Percentiles rank a stretch among this genome's conserved stretches.
These are phyloP conservation scores for Panicum hallii DNA, from an alignment of 202 grass and related monocot species.

Conservation along the genomic window DNA sequence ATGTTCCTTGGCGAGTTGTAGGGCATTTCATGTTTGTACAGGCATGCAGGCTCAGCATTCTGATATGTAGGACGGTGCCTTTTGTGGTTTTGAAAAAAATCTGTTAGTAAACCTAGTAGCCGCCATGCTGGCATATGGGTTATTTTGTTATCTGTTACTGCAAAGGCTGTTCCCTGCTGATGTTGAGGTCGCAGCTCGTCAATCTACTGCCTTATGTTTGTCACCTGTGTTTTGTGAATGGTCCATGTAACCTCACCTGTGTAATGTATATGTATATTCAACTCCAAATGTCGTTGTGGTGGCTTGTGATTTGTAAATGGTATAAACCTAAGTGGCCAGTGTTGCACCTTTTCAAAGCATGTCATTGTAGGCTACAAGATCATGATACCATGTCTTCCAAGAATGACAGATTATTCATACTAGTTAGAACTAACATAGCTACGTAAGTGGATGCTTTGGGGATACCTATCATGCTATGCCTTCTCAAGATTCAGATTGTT, in stretches of 20 bases:
- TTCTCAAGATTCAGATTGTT: too few relatives aligned
- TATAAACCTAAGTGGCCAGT: not conserved
- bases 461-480: too few relatives aligned
- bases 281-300: not conserved
- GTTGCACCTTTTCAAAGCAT: not conserved
- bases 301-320: not conserved
- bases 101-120: constrained; percentile 21
- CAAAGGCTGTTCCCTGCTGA: not conserved
- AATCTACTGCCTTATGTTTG: not conserved
- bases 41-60: constrained; percentile 3
- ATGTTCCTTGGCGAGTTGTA: not conserved
- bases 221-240: not conserved
- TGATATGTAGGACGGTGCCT: constrained; percentile 1
- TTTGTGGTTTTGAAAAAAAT: not conserved
- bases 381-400: not conserved
- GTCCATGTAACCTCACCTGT: not conserved
- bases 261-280: not conserved
- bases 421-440: too few relatives aligned
- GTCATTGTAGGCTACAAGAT: not conserved
- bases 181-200: not conserved
- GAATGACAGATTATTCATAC: not conserved
- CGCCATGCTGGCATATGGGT: not conserved
- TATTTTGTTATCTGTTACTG: not conserved
- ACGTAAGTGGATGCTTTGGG: too few relatives aligned
- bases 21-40: constrained; percentile 38